Percentiles rank a stretch among this genome's conserved stretches.
These are phyloP conservation scores for Coemansia aciculifera DNA, from an alignment of 192 early-diverging fungal species.

Conservation along the genomic window DNA sequence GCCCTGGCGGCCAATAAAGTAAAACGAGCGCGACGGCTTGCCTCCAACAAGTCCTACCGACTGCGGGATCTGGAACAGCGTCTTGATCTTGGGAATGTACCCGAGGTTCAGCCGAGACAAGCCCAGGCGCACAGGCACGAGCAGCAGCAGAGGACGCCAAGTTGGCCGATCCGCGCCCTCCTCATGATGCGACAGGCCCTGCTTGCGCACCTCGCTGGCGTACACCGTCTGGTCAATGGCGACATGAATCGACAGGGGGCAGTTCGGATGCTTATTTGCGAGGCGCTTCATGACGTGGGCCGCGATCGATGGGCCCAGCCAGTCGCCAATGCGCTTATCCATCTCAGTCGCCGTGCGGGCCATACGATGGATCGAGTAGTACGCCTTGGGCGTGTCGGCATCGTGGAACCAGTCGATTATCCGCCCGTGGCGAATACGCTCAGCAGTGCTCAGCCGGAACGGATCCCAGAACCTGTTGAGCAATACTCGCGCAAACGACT, in stretches of 20 bases:
- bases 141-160: slow-evolving; percentile 49
- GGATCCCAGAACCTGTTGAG: slow-evolving; percentile 54
- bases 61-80: slow-evolving; percentile 56
- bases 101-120: slow-evolving; percentile 47
- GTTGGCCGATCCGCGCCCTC: slow-evolving; percentile 22
- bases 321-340: slow-evolving; percentile 57
- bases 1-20: slow-evolving; percentile 52
- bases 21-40: slow-evolving; percentile 54
- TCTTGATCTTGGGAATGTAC: slow-evolving; percentile 51
- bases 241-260: slow-evolving; percentile 53
- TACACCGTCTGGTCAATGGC: slow-evolving; percentile 56
- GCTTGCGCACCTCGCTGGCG: slow-evolving; percentile 49
- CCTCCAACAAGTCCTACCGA: slow-evolving; percentile 55
- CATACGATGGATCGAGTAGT: slow-evolving; percentile 57
- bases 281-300: slow-evolving; percentile 57
- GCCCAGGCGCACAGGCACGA: slow-evolving; percentile 57
- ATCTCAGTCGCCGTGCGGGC: slow-evolving; percentile 52
- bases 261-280: slow-evolving; percentile 42
- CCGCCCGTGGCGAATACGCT: slow-evolving; percentile 39
- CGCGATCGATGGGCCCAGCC: slow-evolving; percentile 56
- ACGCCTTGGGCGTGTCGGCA: slow-evolving; percentile 34
- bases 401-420: slow-evolving; percentile 56
- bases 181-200: slow-evolving; percentile 24
- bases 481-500: slow-evolving; percentile 50
- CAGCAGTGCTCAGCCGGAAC: slow-evolving; percentile 35